These are phyloP conservation scores for Flagelloscypha sp. DNA, from an alignment of 768 basidiomycete species.

Conservation along the genomic window DNA sequence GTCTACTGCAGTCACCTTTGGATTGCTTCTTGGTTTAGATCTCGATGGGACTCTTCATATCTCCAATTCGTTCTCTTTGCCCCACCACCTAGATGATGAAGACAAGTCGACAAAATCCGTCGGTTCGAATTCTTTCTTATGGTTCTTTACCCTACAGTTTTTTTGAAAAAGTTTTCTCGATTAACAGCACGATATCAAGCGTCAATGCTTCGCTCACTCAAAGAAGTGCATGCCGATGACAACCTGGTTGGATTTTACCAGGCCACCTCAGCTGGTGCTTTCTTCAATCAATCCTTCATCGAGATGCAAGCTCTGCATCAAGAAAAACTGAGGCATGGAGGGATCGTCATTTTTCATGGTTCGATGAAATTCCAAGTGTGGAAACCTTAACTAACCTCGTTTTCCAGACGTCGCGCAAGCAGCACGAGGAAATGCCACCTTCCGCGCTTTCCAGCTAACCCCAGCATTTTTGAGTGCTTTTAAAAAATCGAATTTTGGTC, in stretches of 20 bases:
- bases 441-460: slow-evolving; percentile 84
- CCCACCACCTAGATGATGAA: slow-evolving; percentile 63
- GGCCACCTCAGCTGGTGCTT: slow-evolving; percentile 76
- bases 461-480: slow-evolving; percentile 39
- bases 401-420: slow-evolving; percentile 66
- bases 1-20: slow-evolving; percentile 64
- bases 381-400: slow-evolving; percentile 1
- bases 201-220: slow-evolving; percentile 78
- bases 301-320: slow-evolving; percentile 83
- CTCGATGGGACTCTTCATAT: slow-evolving; percentile 86
- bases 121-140: slow-evolving; percentile 40
- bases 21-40: slow-evolving; percentile 85
- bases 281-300: slow-evolving; percentile 72
- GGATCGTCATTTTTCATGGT: slow-evolving; percentile 82
- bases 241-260: slow-evolving; percentile 94
- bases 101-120: slow-evolving; percentile 72
- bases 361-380: slow-evolving; percentile 15
- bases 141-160: slow-evolving; percentile 3
- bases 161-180: slow-evolving; percentile 6
- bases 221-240: slow-evolving; percentile 87
- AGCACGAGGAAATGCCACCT: slow-evolving; percentile 74
- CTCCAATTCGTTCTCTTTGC: slow-evolving; percentile 83
- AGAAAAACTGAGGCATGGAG: slow-evolving; percentile 78
- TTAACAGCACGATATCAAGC: slow-evolving; percentile 68
- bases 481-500: not conserved